phyloP scores from a whole-genome alignment of 2,329 filamentous ascomycete species.

The Fusarium brachygibbosum region DNA sequence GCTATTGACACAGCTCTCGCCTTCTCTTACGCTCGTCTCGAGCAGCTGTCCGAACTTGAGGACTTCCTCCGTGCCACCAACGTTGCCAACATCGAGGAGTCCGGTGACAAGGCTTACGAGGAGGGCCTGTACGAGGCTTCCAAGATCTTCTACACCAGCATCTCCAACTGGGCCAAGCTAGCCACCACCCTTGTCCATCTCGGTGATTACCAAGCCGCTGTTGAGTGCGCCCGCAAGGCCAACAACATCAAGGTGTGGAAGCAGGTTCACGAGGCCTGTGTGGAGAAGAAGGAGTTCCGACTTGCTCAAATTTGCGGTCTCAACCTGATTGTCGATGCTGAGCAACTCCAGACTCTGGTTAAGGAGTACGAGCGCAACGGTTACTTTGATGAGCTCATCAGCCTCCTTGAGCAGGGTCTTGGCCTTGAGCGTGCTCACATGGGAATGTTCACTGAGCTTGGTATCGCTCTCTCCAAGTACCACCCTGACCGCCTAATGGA shows the following conservation, averaged over 20 bases:
- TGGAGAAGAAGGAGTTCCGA: slow-evolving; percentile 98
- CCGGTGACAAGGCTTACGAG: slow-evolving; percentile 96
- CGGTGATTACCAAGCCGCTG: slow-evolving; percentile 95
- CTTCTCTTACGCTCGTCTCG: slow-evolving; percentile 91
- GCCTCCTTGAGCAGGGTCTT: slow-evolving; percentile 92
- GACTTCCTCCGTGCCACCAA: slow-evolving; percentile 95
- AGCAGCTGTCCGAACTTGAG: slow-evolving; percentile 92
- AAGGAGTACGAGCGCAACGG: slow-evolving; percentile 97
- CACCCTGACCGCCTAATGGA: slow-evolving; percentile 98
- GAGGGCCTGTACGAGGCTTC: slow-evolving; percentile 95
- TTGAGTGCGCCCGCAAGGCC: slow-evolving; percentile 97
- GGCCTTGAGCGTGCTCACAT: slow-evolving; percentile 93
- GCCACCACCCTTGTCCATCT: slow-evolving; percentile 98
- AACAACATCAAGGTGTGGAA: slow-evolving; percentile 99
- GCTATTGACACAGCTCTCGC: slow-evolving; percentile 93
- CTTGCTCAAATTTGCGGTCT: slow-evolving; percentile 98
- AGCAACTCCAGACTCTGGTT: slow-evolving; percentile 92
- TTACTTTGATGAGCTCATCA: slow-evolving; percentile 98
- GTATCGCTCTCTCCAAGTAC: slow-evolving; percentile 93
- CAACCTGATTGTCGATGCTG: slow-evolving; percentile 96
- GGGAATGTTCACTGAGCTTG: slow-evolving; percentile 96
- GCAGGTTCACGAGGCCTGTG: slow-evolving; percentile 96
- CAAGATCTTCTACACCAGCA: slow-evolving; percentile 98
- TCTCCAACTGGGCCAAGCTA: slow-evolving; percentile 99
- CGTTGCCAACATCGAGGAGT: slow-evolving; percentile 95